Evolutionary conservation across 495 filamentous ascomycete species (phyloP).

Genomic region (Hypoxylon lenormandii): DNA sequence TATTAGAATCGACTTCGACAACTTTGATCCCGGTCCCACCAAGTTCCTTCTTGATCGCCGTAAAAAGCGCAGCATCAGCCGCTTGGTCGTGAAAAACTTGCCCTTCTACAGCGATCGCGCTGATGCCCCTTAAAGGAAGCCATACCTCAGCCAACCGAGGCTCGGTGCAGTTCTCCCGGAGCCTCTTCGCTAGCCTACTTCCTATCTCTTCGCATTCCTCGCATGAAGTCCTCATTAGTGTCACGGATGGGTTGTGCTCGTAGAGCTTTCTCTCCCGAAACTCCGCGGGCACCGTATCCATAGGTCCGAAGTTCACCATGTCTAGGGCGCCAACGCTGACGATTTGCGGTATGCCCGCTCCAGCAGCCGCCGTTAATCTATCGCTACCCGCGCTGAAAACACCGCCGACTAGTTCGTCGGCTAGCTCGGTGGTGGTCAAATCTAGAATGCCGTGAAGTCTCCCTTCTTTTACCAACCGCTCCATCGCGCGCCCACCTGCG

Average conservation of each 20-base stretch:
- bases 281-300: conserved; percentile 64
- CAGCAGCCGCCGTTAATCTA: conserved; percentile 66
- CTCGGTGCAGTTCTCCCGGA: conserved; percentile 55
- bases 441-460: conserved; percentile 73
- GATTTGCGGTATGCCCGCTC: conserved; percentile 69
- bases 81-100: conserved; percentile 52
- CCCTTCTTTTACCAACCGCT: conserved; percentile 66
- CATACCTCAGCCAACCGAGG: conserved; percentile 63
- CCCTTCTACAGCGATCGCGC: conserved; percentile 53
- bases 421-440: conserved; percentile 75
- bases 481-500: conserved; percentile 73
- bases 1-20: conserved; percentile 53
- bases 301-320: conserved; percentile 75
- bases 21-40: conserved; percentile 49
- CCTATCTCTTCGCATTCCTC: conserved; percentile 68
- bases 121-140: conserved; percentile 66
- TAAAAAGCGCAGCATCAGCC: conserved; percentile 58
- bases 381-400: conserved; percentile 67
- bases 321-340: conserved; percentile 74
- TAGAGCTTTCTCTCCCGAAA: conserved; percentile 63
- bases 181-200: conserved; percentile 63
- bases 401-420: conserved; percentile 71
- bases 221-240: conserved; percentile 69
- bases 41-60: conserved; percentile 56
- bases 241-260: conserved; percentile 74